Base-by-base conservation (phyloP, 1,139 yeast genomes). In the Geotrichum aggregatum region DNA sequence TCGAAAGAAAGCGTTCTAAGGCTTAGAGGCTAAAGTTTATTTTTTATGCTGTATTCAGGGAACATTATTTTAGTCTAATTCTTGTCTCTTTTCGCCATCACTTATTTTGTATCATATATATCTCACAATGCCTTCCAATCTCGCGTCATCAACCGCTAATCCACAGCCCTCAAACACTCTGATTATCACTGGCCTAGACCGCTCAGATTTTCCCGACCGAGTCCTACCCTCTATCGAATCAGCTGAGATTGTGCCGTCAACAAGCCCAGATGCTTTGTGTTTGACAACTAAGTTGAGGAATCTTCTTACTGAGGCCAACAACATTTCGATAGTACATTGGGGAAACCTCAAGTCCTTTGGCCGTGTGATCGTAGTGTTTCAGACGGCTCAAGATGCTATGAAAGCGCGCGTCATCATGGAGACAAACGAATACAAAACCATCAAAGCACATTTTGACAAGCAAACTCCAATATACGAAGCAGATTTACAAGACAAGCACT, bases 341-440 rank as follows among this genome's bases (percentile, higher is more conserved):
- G 69, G 68, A 3, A 64, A 65, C n/a, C 60, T 71, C 48, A 65
- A 63, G 53, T 62, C 68, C 18, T 66, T 72, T 55, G 64, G 67
- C 11, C 66, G 76, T 18, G 59, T 71, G 13, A 62, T 72, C 36
- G 67, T 64, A 7, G 72, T 71, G 8, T 68, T 69, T 52, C 59
- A 52, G 22, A 52, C 63, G 4, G 59, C 56, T 1, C 56, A 54
- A 3, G 63, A 58, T 5, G 72, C 73, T 2, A 52, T 56, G 19
- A 48, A 40, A n/a, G 72, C 71, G 13, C 56, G 44, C 18, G 44
- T 35, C 16, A 33, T 22, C 24, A 36, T 38, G 19, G 44, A 36
- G 52, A 36, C 35, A 44, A 30, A 14, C 14, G 42, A 53, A 31
- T 46, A 48, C 39, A 40, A 49, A 53, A 45, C 52, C 56, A 10